These are phyloP conservation scores for Pichia rugopelliculosa DNA, from an alignment of 805 yeast genomes.

Conservation along the genomic window DNA sequence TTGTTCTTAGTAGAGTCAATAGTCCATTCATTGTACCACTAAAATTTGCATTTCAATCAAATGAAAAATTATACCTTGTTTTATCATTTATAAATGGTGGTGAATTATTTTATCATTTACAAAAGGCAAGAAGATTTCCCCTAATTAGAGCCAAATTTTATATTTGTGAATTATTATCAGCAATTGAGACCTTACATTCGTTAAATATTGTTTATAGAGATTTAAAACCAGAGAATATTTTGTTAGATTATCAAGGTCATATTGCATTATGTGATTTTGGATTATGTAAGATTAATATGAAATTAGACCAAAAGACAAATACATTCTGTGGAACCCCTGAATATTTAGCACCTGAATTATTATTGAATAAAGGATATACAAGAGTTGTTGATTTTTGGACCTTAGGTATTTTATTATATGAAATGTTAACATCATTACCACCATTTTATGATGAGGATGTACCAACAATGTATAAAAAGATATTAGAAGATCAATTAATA, in stretches of 20 bases:
- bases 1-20: slow-evolving; percentile 85
- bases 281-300: slow-evolving; percentile 91
- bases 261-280: slow-evolving; percentile 98
- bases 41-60: slow-evolving; percentile 93
- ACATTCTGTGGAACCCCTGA: slow-evolving; percentile 99
- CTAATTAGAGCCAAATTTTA: slow-evolving; percentile 87
- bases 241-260: slow-evolving; percentile 94
- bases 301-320: slow-evolving; percentile 71
- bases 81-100: slow-evolving; percentile 95
- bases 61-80: slow-evolving; percentile 88
- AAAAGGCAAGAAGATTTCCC: slow-evolving; percentile 82
- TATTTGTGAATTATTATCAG: slow-evolving; percentile 88
- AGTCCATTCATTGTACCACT: slow-evolving; percentile 95
- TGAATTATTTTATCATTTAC: slow-evolving; percentile 89
- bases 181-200: slow-evolving; percentile 85
- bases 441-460: slow-evolving; percentile 96
- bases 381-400: slow-evolving; percentile 99
- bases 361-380: slow-evolving; percentile 89
- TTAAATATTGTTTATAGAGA: slow-evolving; percentile 93
- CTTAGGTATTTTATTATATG: slow-evolving; percentile 84
- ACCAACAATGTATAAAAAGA: slow-evolving; percentile 88
- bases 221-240: slow-evolving; percentile 90
- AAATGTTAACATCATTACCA: slow-evolving; percentile 95
- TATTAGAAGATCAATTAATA: slow-evolving; percentile 76
- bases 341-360: slow-evolving; percentile 89